Base-by-base conservation (phyloP, 2,329 filamentous ascomycete species). In the Cytospora paraplurivora region DNA sequence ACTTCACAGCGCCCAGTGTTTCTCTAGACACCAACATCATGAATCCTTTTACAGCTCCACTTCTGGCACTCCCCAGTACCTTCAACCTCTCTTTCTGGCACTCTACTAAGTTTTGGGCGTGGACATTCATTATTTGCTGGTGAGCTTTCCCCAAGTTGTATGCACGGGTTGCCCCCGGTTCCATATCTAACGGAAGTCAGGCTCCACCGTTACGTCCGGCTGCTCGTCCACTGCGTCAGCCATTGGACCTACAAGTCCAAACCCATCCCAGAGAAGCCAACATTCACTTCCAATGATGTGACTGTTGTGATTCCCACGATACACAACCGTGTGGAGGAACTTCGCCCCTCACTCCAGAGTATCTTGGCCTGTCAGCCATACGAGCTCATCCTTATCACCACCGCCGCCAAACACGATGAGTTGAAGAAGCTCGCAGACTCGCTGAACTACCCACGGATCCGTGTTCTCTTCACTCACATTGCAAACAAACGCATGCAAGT, bases 401-500 rank as follows among this genome's bases (percentile, higher is more conserved):
- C 95, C 38, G 87, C 90, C 68, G 87, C 90, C 73, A 95, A 95
- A 76, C 81, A 88, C 67, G 82, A 86, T 66, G 88, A 85, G 59
- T 83, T 94, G 21, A 78, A 88, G 71, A 79, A 81, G 67, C 87
- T 95, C 75, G 87, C 85, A 21, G 82, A 85, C 66, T 86, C 87
- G 32, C 76, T 89, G 41, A 74, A 74, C 51, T 77, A 79, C 62
- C 82, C 85, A 63, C 87, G 85, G 67, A 87, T 97, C 68, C 85
- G 87, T 62, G 88, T 96, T 51, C 82, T 94, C 68, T 88, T 85
- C 67, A 91, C 93, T 35, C 82, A 85, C 66, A 93, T 97, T 73
- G 93, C 94, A 69, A 98, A 98, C 80, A 98, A 98, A 81, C 90
- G 94, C 62, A 87, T 94, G 21, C 94, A 98, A 76, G 93, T 98